phyloP scores from a whole-genome alignment of 2,329 filamentous ascomycete species.

The Biscogniauxia mediterranea region DNA sequence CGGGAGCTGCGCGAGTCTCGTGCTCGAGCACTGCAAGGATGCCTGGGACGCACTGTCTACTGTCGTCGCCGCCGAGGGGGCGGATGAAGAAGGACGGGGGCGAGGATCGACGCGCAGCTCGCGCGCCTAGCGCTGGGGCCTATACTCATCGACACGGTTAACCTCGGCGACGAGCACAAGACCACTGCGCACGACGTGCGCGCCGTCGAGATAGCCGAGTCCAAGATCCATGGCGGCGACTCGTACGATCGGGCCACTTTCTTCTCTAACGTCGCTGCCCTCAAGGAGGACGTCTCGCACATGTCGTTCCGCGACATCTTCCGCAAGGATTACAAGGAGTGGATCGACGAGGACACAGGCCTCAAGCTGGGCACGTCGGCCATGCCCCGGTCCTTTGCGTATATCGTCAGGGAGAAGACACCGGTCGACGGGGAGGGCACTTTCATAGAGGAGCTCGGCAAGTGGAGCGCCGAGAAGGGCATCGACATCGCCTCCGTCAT shows the following conservation, averaged over 20 bases:
- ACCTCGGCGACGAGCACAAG: constrained; percentile 61
- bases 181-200: constrained; percentile 60
- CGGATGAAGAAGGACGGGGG: constrained; percentile 25
- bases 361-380: constrained; percentile 66
- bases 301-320: constrained; percentile 66
- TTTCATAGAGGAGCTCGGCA: constrained; percentile 48
- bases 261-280: constrained; percentile 57
- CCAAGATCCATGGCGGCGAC: constrained; percentile 34
- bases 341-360: constrained; percentile 48
- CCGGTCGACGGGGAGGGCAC: constrained; percentile 39
- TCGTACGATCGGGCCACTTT: constrained; percentile 54
- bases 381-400: constrained; percentile 61
- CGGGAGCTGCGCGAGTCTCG: constrained; percentile 72
- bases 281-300: constrained; percentile 65
- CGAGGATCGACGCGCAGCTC: constrained; percentile 52
- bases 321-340: constrained; percentile 83
- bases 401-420: constrained; percentile 51
- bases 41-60: constrained; percentile 55
- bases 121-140: constrained; percentile 67
- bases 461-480: constrained; percentile 54
- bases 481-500: constrained; percentile 67
- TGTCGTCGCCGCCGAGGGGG: constrained; percentile 38
- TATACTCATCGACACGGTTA: constrained; percentile 71
- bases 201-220: constrained; percentile 59
- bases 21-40: constrained; percentile 57